Percentiles rank a stretch among this genome's conserved stretches.
phyloP scores from a whole-genome alignment of 1,139 yeast species.

The Candida sojae region DNA sequence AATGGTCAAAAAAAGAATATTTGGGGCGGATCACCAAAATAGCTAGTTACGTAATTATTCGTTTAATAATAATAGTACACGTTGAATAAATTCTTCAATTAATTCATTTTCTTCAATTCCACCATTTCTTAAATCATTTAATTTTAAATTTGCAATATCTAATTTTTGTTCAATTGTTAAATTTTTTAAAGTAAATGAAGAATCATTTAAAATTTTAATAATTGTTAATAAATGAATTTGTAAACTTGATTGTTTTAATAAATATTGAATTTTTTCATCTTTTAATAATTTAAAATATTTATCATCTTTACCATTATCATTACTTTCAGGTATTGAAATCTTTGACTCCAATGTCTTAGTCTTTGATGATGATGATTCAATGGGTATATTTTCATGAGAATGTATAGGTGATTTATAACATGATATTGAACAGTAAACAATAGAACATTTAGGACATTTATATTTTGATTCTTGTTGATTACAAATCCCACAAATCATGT shows the following conservation, averaged over 20 bases:
- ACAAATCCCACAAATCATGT: slow-evolving; percentile 38
- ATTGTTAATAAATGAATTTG: slow-evolving; percentile 55
- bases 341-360: not conserved
- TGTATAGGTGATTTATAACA: slow-evolving; percentile 60
- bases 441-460: slow-evolving; percentile 60
- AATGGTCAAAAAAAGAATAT: slow-evolving; percentile 29
- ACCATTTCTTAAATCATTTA: slow-evolving; percentile 59
- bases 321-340: not conserved
- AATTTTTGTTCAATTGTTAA: slow-evolving; percentile 51
- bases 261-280: slow-evolving; percentile 41
- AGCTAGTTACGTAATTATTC: not conserved
- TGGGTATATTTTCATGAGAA: slow-evolving; percentile 6
- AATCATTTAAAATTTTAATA: slow-evolving; percentile 37
- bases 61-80: slow-evolving; percentile 6
- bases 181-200: slow-evolving; percentile 23
- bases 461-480: slow-evolving; percentile 44
- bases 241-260: slow-evolving; percentile 50
- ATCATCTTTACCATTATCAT: not conserved
- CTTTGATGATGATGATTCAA: not conserved
- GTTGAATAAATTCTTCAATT: slow-evolving; percentile 59
- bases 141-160: slow-evolving; percentile 59
- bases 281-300: slow-evolving; percentile 19
- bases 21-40: slow-evolving; percentile 19
- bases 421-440: slow-evolving; percentile 51
- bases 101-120: slow-evolving; percentile 66